Evolutionary conservation across 2,329 filamentous ascomycete species (phyloP).

Genomic region (Diplocarpon rosae): DNA sequence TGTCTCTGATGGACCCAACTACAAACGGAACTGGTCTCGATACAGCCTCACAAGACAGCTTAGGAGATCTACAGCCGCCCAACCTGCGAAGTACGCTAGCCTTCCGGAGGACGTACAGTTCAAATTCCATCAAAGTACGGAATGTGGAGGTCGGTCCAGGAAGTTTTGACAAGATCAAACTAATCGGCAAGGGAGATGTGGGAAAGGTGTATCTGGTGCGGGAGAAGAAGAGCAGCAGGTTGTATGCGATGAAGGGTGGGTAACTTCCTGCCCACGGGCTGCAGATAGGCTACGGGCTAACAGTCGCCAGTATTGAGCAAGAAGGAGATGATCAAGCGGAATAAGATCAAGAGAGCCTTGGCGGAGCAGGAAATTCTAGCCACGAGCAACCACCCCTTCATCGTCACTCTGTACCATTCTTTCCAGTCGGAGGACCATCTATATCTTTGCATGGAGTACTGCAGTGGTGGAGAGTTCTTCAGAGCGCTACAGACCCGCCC

Average conservation of each 20-base stretch:
- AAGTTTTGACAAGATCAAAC: constrained; percentile 98
- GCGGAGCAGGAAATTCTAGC: constrained; percentile 97
- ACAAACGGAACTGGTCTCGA: constrained; percentile 29
- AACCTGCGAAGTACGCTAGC: constrained; percentile 59
- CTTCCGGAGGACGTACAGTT: constrained; percentile 93
- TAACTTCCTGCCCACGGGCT: constrained; percentile 9
- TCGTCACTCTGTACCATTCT: constrained; percentile 95
- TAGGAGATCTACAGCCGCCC: constrained; percentile 53
- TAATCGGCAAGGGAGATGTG: constrained; percentile 97
- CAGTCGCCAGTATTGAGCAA: constrained; percentile 74
- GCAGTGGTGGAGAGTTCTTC: constrained; percentile 97
- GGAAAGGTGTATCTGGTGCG: constrained; percentile 96
- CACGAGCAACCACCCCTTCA: constrained; percentile 97
- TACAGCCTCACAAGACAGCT: constrained; percentile 37
- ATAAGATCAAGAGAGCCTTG: constrained; percentile 97
- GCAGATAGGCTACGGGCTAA: constrained; percentile 11
- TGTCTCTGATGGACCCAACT: constrained; percentile 37
- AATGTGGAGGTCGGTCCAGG: constrained; percentile 91
- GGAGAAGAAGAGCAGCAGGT: constrained; percentile 90
- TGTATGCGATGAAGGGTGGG: constrained; percentile 98
- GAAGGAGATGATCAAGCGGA: constrained; percentile 99
- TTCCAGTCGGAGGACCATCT: constrained; percentile 98
- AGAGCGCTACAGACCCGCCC: constrained; percentile 89
- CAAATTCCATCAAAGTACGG: constrained; percentile 96
- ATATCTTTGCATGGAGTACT: constrained; percentile 99